Base-by-base conservation (phyloP, 768 basidiomycete species). In the Gelatoporia subvermispora region DNA sequence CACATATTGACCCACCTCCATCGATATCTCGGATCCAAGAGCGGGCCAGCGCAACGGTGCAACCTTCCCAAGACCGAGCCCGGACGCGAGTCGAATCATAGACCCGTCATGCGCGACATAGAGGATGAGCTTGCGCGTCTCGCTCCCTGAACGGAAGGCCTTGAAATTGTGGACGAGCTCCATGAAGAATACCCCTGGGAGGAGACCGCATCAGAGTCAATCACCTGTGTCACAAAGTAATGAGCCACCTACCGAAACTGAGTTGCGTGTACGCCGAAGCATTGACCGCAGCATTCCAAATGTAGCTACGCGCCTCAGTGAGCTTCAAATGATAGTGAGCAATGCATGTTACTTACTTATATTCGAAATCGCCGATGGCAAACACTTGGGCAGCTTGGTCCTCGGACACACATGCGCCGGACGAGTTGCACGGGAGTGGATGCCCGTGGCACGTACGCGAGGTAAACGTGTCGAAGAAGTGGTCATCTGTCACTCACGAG, bases 401-500 rank as follows among this genome's bases (percentile, higher is more conserved):
- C 20, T 66, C 62, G 2, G 69, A 64, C 21, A 78, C 67, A 49
- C 75, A 77, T 0, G 57, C 58, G 3, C 72, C 70, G 3, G 60
- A 65, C 9, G 62, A 52, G 48, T 75, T 77, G 50, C 75, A 77
- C 0, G 75, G 75, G 13, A 77, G 59, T 0, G 68, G 59, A 46
- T 73, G 72, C 2, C 68, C 70, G 46, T 73, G 59, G 51, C 75
- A 77, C 1, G 72, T 75, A 41, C 76, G 61, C 3, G 76, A 73
- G 16, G 65, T 70, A 58, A 77, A 74, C n/a, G 72, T 72, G 55
- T 77, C 76, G 56, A 77, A 77, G 63, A 70, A 77, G 48, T 76
- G 76, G 47, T 77, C 72, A 51, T 74, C 72, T 73, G 49, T 4
- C 11, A 25, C 11, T 8, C n/a, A n/a, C n/a, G n/a, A n/a, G n/a